A percentile compares a stretch with the other conserved stretches of the same genome.
Conservation (phyloP, 768 basidiomycete species). For the Kwoniella heveanensis region DNA sequence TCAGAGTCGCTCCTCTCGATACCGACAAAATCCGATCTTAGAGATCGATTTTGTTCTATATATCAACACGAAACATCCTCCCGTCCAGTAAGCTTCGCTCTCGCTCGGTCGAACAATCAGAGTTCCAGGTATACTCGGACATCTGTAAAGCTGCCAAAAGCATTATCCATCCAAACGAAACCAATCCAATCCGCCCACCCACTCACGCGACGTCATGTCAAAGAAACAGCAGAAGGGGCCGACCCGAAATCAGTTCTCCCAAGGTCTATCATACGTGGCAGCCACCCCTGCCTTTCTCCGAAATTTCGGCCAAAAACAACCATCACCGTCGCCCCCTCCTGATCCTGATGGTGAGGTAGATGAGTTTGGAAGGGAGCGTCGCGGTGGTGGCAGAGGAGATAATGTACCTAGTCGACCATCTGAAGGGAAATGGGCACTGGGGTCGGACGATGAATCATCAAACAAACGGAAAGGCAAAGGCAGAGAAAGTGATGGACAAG, state of each 20-base stretch:
- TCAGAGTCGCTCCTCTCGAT: no score
- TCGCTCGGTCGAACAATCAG: no score
- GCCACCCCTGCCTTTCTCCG: conserved; percentile 26
- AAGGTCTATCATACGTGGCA: conserved; percentile 24
- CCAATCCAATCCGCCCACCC: no score
- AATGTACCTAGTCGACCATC: conserved; percentile 49
- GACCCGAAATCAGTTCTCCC: conserved; percentile 19
- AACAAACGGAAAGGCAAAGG: conserved; percentile 6
- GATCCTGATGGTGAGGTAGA: neutral
- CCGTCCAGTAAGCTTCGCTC: no score
- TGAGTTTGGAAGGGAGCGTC: neutral
- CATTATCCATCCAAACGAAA: no score
- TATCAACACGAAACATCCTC: no score
- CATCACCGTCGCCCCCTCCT: conserved; percentile 8
- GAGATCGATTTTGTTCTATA: no score
- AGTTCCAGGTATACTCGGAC: no score
- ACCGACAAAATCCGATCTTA: no score
- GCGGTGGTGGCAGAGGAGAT: conserved; percentile 20
- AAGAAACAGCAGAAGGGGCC: conserved; percentile 12
- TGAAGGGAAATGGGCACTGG: conserved; percentile 52
- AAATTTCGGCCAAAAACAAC: conserved; percentile 25
- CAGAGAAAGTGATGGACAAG: conserved; percentile 10
- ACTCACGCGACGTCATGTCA: conserved; percentile 9
- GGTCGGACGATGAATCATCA: conserved; percentile 43
- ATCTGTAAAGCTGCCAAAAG: no score